phyloP scores from a whole-genome alignment of 2,329 filamentous ascomycete species.

The Curvularia eragrostidis region DNA sequence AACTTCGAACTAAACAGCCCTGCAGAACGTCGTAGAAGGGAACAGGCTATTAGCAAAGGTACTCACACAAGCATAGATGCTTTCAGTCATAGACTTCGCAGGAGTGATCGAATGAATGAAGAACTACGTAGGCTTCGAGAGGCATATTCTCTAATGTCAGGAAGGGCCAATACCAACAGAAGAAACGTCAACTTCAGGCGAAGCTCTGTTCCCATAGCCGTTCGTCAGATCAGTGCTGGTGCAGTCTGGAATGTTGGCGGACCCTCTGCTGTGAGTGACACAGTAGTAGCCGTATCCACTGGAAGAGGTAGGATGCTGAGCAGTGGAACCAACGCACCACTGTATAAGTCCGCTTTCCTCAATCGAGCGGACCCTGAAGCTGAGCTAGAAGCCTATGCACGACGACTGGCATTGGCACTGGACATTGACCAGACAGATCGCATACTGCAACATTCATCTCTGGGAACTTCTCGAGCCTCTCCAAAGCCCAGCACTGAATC shows the following conservation, averaged over 20 bases:
- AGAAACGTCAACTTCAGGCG: slow-evolving; percentile 34
- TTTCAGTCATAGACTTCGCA: slow-evolving; percentile 56
- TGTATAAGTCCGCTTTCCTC: slow-evolving; percentile 65
- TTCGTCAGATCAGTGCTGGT: slow-evolving; percentile 66
- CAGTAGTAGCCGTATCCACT: slow-evolving; percentile 61
- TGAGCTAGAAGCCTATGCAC: slow-evolving; percentile 72
- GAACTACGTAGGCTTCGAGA: slow-evolving; percentile 44
- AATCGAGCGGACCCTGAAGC: slow-evolving; percentile 61
- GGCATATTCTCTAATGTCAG: slow-evolving; percentile 38
- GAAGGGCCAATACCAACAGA: slow-evolving; percentile 26
- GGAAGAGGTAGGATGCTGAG: slow-evolving; percentile 70
- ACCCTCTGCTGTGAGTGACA: slow-evolving; percentile 62
- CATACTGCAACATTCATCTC: slow-evolving; percentile 60
- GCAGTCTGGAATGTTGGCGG: slow-evolving; percentile 81
- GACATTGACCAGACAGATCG: slow-evolving; percentile 74
- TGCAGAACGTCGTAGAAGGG: slow-evolving; percentile 53
- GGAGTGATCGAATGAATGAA: slow-evolving; percentile 42
- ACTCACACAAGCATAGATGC: slow-evolving; percentile 58
- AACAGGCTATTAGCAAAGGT: slow-evolving; percentile 56
- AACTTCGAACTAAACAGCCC: slow-evolving; percentile 62
- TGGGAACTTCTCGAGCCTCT: slow-evolving; percentile 14
- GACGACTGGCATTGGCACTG: slow-evolving; percentile 78
- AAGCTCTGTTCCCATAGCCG: slow-evolving; percentile 25
- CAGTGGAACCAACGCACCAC: slow-evolving; percentile 74
- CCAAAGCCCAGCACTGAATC: slow-evolving; percentile 6